Evolutionary conservation across 2,329 filamentous ascomycete genomes (phyloP).

Genomic region (Aspergillus carbonarius): DNA sequence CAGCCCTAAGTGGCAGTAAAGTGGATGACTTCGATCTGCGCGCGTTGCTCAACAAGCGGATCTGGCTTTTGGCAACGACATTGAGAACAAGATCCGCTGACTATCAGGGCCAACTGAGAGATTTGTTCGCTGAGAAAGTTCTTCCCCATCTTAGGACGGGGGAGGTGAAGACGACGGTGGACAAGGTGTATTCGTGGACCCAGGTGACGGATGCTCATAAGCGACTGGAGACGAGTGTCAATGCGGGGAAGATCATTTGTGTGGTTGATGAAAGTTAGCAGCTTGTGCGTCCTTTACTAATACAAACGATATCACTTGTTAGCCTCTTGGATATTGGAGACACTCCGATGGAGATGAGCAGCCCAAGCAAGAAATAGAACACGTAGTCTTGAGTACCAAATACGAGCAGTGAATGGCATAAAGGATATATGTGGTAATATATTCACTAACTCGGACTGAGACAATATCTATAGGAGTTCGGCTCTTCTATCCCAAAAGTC

Average conservation of each 20-base stretch:
- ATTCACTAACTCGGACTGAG: no score
- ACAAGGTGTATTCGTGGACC: background rate
- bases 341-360: no score
- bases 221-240: background rate
- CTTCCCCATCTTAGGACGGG: background rate
- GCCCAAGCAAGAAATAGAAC: no score
- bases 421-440: no score
- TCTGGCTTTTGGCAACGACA: background rate
- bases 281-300: no score
- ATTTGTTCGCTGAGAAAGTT: background rate
- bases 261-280: background rate
- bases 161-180: background rate
- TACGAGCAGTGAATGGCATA: no score
- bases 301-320: no score
- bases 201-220: background rate
- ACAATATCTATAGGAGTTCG: no score
- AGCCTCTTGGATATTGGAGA: no score
- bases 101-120: background rate
- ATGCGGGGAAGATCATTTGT: background rate
- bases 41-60: background rate
- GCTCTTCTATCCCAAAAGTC: background rate
- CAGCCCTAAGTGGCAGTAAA: background rate
- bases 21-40: background rate
- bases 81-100: background rate
- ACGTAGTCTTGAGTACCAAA: no score